A percentile compares a stretch with the other conserved stretches of the same genome.
These are phyloP conservation scores for Fusarium sp. DNA, from an alignment of 2,329 filamentous ascomycete genomes.

Conservation along the genomic window DNA sequence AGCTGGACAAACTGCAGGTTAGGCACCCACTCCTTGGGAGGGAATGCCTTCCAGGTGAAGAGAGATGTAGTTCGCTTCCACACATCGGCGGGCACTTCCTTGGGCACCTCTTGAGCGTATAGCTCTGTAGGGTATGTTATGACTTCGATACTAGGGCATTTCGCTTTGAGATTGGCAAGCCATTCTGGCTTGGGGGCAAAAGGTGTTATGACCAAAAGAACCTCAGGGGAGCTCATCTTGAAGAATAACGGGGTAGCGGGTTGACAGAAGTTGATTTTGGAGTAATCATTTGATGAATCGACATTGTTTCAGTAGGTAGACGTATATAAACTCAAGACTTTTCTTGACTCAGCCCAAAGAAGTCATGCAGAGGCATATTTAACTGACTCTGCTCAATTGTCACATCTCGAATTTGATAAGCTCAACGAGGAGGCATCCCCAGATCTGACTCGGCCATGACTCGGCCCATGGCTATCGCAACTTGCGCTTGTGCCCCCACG, in stretches of 20 bases:
- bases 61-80: neutral
- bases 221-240: neutral
- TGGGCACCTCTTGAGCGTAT: neutral
- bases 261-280: neutral
- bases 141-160: neutral
- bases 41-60: conserved; percentile 3
- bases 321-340: neutral
- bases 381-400: neutral
- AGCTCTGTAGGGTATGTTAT: neutral
- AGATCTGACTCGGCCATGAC: conserved; percentile 4
- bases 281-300: neutral
- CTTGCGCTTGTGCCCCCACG: neutral
- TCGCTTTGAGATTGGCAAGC: neutral
- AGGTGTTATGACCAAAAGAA: neutral
- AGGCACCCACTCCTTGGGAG: neutral
- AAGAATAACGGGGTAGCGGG: neutral
- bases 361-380: neutral
- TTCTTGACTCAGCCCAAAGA: neutral
- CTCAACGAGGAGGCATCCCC: neutral
- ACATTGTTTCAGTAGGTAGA: neutral
- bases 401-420: neutral
- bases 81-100: conserved; percentile 2
- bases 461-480: neutral
- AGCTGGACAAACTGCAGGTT: neutral
- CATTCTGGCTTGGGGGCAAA: neutral